Evolutionary conservation across 768 basidiomycete genomes (phyloP).

Genomic region (Serendipita vermifera): DNA sequence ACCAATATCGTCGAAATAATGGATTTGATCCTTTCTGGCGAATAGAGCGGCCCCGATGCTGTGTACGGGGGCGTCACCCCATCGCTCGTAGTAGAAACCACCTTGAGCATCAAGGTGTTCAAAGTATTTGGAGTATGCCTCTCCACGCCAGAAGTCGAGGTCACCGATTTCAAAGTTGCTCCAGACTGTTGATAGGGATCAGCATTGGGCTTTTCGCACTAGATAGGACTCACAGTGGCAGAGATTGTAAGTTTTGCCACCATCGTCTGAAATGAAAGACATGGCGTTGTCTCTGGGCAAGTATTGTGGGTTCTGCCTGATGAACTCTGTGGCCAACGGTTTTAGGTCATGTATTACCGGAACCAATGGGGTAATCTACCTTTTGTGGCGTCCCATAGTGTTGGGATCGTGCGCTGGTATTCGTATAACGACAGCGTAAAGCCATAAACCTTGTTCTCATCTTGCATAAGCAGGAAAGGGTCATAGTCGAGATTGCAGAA

Average conservation of each 20-base stretch:
- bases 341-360: too few species aligned
- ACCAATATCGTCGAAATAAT: slow-evolving; percentile 92
- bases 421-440: slow-evolving; percentile 73
- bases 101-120: slow-evolving; percentile 66
- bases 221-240: slow-evolving; percentile 47
- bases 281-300: slow-evolving; percentile 54
- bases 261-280: slow-evolving; percentile 61
- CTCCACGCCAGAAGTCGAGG: slow-evolving; percentile 71
- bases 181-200: slow-evolving; percentile 47
- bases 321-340: slow-evolving; percentile 49
- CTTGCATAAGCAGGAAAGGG: slow-evolving; percentile 71
- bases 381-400: slow-evolving; percentile 64
- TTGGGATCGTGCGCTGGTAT: slow-evolving; percentile 66
- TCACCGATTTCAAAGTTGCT: slow-evolving; percentile 87
- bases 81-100: slow-evolving; percentile 88
- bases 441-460: slow-evolving; percentile 71
- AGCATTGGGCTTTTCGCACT: background rate
- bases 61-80: slow-evolving; percentile 87
- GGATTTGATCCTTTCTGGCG: slow-evolving; percentile 75
- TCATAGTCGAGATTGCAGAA: slow-evolving; percentile 71
- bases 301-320: slow-evolving; percentile 45
- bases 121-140: slow-evolving; percentile 74
- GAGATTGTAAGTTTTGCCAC: slow-evolving; percentile 57
- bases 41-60: slow-evolving; percentile 86
- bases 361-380: slow-evolving; percentile 26